Base-by-base conservation (phyloP, 805 yeast genomes). In the Candida stauntonica region DNA sequence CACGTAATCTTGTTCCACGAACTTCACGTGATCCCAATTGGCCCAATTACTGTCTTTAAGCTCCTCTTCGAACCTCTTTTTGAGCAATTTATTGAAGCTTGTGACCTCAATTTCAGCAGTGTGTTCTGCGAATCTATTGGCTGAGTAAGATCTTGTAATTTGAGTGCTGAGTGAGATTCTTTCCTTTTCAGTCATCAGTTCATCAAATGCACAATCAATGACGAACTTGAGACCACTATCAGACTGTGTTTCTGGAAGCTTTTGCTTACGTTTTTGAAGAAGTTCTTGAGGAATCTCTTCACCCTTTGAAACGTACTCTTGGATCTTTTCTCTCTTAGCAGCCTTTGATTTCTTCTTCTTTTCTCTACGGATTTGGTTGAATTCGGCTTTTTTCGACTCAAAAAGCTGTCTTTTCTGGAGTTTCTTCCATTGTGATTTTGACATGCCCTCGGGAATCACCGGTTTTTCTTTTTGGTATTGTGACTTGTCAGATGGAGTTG, bases 121-220 rank as follows among this genome's bases (percentile, higher is more conserved):
- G 43, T 72, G 68, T 31, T 61, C 55, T 14, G 85, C 75, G 35
- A 76, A 73, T 49, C 84, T 74, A 56, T 84, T 86, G 14, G 82
- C 82, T 7, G 95, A 75, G 60, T 91, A 91, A 35, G 86, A 73
- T 42, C 96, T 70, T 3, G 91, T 78, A 35, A 93, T 70, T 62
- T 91, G 99, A 35, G 79, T 73, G 6, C 87, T 75, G 54, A 91
- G 61, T 16, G 95, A 85, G 2, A 74, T 73, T 15, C 68, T 61
- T 50, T 79, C 84, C 44, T 80, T 81, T 15, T 79, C 85, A 26
- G 72, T 75, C 99, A 93, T 93, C 52, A 84, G 55, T 31, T 85
- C 93, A 55, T 93, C 98, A 60, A 91, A 91, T 13, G 74, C 84
- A 62, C 99, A 91, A 61, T 91, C 99, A 46, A 89, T 55, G n/a